phyloP scores from a whole-genome alignment of 495 filamentous ascomycete genomes.

The Hyaloscypha hepaticicola region DNA sequence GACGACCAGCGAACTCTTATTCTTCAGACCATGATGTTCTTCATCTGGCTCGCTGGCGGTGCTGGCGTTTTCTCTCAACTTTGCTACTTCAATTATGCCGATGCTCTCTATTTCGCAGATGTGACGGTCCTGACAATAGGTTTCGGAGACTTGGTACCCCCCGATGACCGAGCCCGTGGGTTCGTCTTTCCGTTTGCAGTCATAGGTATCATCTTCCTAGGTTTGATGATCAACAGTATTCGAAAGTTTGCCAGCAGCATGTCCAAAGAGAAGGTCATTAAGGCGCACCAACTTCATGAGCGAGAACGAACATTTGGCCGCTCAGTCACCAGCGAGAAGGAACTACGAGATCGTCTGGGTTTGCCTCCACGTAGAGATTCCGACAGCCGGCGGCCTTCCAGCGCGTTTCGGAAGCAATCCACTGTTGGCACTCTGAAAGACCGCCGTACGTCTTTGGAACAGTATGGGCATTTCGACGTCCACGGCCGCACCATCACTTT shows the following conservation, averaged over 20 bases:
- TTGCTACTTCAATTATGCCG: slow-evolving; percentile 64
- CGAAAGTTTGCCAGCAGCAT: slow-evolving; percentile 62
- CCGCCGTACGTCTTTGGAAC: slow-evolving; percentile 33
- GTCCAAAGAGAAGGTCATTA: slow-evolving; percentile 64
- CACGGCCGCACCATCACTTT: slow-evolving; percentile 40
- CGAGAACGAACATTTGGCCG: slow-evolving; percentile 57
- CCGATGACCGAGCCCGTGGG: slow-evolving; percentile 44
- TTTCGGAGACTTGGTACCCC: slow-evolving; percentile 60
- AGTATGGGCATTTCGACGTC: slow-evolving; percentile 39
- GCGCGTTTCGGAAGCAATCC: slow-evolving; percentile 15
- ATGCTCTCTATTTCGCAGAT: slow-evolving; percentile 71
- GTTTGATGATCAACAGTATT: slow-evolving; percentile 72
- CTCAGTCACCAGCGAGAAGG: slow-evolving; percentile 47
- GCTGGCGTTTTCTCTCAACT: slow-evolving; percentile 60
- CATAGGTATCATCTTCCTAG: slow-evolving; percentile 71
- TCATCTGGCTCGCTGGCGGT: slow-evolving; percentile 68
- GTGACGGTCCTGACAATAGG: slow-evolving; percentile 76
- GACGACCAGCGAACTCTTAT: slow-evolving; percentile 76
- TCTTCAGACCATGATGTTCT: slow-evolving; percentile 73
- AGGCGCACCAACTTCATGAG: slow-evolving; percentile 57
- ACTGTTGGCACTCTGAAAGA: slow-evolving; percentile 4
- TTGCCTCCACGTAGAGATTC: slow-evolving; percentile 34
- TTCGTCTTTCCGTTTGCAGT: slow-evolving; percentile 72
- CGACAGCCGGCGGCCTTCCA: not conserved
- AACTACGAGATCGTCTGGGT: slow-evolving; percentile 43